Evolutionary conservation across 2,329 filamentous ascomycete species (phyloP).

Genomic region (Fusarium clavum): DNA sequence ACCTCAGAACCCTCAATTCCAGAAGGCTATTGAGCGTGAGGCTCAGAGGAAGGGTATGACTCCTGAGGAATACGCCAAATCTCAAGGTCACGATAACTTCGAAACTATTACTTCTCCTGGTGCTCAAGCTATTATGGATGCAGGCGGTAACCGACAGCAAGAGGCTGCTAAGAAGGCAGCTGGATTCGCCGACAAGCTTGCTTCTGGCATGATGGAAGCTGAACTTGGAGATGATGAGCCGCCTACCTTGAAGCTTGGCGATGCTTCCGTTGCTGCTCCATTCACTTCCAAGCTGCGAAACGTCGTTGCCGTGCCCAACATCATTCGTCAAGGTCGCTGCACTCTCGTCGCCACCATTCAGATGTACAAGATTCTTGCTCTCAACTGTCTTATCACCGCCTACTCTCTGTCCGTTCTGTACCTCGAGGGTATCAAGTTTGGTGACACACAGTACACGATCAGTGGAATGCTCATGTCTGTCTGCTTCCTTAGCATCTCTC

Average conservation of each 20-base stretch:
- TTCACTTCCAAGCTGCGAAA: constrained; percentile 98
- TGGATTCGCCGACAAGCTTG: constrained; percentile 86
- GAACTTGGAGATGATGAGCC: constrained; percentile 91
- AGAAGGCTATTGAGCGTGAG: constrained; percentile 90
- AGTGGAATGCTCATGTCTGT: constrained; percentile 99
- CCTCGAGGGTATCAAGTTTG: constrained; percentile 98
- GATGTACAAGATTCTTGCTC: constrained; percentile 99
- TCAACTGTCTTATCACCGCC: constrained; percentile 97
- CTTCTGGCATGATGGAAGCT: constrained; percentile 86
- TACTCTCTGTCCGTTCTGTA: constrained; percentile 98
- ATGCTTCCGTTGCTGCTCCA: constrained; percentile 95
- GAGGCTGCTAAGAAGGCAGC: constrained; percentile 78
- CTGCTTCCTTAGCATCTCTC: constrained; percentile 98
- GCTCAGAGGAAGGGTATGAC: constrained; percentile 80
- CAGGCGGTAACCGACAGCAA: constrained; percentile 56
- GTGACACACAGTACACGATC: constrained; percentile 97
- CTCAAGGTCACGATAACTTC: constrained; percentile 62
- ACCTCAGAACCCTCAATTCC: constrained; percentile 90
- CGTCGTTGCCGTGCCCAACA: constrained; percentile 96
- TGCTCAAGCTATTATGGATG: constrained; percentile 68
- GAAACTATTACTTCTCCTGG: constrained; percentile 76
- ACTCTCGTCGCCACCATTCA: constrained; percentile 98
- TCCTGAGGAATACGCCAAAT: constrained; percentile 66
- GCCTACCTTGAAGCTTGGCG: constrained; percentile 94
- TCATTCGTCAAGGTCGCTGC: constrained; percentile 96